Evolutionary conservation across 2,329 filamentous ascomycete species (phyloP), one percentile per base, ranked within the genome.

Genomic region (Pseudogymnoascus sp.): DNA sequence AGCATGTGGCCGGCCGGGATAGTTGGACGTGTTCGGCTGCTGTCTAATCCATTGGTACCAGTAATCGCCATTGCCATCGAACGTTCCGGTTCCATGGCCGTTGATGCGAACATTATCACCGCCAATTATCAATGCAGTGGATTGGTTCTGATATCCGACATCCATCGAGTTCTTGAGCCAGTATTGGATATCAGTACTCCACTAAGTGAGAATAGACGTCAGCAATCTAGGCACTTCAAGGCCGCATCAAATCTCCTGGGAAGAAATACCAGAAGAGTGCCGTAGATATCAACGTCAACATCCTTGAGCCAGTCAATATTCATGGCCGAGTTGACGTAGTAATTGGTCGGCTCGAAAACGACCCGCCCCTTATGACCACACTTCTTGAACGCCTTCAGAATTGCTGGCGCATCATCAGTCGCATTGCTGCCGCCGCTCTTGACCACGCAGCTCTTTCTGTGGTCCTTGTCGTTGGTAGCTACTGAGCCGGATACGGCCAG

Each of bases 41-140:
- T 50, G 6, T 5, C 14, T 50, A 59, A 78, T 76, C 70, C 78
- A 81, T 65, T 82, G 76, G 67, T 86, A 86, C 84, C 84, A 87
- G 2, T 78, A 76, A 67, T 85, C 80, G 1, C 84, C 84, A 68
- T 86, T 86, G 8, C 84, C 84, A 68, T 86, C 77, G 12, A 86
- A 73, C 2, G 80, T 84, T 4, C 84, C 84, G 18, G 73, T 71
- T 11, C 80, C 80, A 67, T 79, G 73, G 8, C 82, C 83, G 36
- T 80, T 74, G 65, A 81, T 77, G 8, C 73, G 70, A 23, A 87
- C 73, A 34, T 79, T 77, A 11, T 80, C 73, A 4, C 84, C 84
- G 14, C 83, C 82, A 66, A 85, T 77, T 61, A 79, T 72, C 79
- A 80, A 84, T 0, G 80, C 82, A 0, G 80, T 81, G 12, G 77